Evolutionary conservation across 73 alveolate species (phyloP).

Genomic region (Paramecium primaurelia): DNA sequence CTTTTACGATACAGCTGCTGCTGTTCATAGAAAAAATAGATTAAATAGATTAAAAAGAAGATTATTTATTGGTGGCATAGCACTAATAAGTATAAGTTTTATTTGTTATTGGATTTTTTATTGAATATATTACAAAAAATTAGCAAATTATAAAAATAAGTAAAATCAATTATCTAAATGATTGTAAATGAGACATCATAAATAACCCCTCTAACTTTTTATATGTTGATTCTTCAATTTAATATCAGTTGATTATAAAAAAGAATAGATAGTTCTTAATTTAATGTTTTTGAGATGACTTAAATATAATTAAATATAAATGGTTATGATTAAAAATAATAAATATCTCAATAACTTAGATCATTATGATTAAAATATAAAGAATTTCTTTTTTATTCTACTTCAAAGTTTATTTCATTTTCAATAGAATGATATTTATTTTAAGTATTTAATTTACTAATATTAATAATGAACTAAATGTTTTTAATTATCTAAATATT

Average conservation of each 20-base stretch:
- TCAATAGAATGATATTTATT: neutral
- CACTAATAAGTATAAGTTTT: neutral
- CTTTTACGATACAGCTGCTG: constrained; percentile 28
- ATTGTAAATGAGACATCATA: too few species aligned
- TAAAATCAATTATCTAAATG: neutral
- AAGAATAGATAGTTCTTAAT: too few species aligned
- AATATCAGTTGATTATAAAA: too few species aligned
- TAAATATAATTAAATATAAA: too few species aligned
- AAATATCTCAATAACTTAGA: too few species aligned
- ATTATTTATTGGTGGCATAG: neutral
- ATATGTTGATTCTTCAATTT: too few species aligned
- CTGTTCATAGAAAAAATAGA: neutral
- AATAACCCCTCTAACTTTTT: too few species aligned
- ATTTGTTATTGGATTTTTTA: neutral
- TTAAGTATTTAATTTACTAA: too few species aligned
- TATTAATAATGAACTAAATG: too few species aligned
- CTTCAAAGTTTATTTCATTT: neutral
- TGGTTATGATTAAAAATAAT: too few species aligned
- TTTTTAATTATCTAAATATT: too few species aligned
- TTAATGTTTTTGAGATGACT: too few species aligned
- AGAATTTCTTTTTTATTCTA: neutral
- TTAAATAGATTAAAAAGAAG: neutral
- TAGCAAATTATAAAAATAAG: neutral
- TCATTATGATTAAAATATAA: neutral
- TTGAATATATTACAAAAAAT: neutral